phyloP scores from a whole-genome alignment of 208 protist species.

The Acanthamoeba healyi region DNA sequence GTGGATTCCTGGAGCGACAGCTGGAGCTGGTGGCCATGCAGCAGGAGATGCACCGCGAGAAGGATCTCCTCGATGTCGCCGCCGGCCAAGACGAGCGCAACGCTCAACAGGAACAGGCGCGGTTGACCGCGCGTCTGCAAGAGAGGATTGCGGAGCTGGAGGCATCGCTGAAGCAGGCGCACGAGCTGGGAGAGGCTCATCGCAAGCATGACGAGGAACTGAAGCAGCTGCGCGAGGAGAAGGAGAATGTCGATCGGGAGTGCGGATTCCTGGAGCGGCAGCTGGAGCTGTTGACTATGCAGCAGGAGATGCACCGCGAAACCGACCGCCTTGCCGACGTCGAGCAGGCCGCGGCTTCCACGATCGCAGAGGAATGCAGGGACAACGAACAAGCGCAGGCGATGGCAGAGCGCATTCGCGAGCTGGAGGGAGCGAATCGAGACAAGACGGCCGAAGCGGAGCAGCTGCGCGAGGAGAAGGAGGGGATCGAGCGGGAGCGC shows the following conservation, averaged over 20 bases:
- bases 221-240: neutral
- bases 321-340: too few relatives aligned
- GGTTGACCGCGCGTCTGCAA: too few relatives aligned
- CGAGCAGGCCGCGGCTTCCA: too few relatives aligned
- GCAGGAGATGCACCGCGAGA: neutral
- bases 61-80: neutral
- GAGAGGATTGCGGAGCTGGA: neutral
- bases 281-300: slow-evolving; percentile 1
- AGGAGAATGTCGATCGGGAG: too few relatives aligned
- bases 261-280: too few relatives aligned
- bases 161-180: neutral
- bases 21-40: neutral
- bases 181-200: neutral
- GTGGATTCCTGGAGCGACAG: neutral
- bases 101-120: too few relatives aligned
- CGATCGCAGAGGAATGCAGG: too few relatives aligned
- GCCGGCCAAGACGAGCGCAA: too few relatives aligned
- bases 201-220: too few relatives aligned
- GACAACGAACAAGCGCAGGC: too few relatives aligned
- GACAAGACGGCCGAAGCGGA: too few relatives aligned
- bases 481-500: neutral
- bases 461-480: too few relatives aligned
- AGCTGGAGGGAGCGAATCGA: neutral
- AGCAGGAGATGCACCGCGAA: neutral
- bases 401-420: neutral